Evolutionary conservation across 2,329 filamentous ascomycete genomes (phyloP).

Genomic region (Furcasterigmium furcatum): DNA sequence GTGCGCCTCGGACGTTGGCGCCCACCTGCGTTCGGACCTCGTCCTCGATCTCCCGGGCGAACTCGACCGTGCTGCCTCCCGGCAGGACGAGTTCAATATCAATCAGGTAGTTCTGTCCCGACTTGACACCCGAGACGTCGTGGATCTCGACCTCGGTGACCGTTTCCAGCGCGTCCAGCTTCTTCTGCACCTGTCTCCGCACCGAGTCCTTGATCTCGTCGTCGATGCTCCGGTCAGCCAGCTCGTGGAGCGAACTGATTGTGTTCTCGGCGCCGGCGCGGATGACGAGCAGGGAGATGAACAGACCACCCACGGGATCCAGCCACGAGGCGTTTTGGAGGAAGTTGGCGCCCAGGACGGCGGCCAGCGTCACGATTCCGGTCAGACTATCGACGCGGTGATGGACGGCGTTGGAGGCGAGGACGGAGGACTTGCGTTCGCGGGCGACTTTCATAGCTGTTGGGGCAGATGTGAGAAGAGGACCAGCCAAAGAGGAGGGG

Average conservation of each 20-base stretch:
- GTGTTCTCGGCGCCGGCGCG: slow-evolving; percentile 89
- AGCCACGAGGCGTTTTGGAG: slow-evolving; percentile 85
- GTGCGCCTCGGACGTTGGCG: slow-evolving; percentile 75
- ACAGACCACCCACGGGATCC: slow-evolving; percentile 86
- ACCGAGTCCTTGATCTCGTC: slow-evolving; percentile 75
- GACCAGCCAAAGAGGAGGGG: background rate
- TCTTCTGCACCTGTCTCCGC: slow-evolving; percentile 60
- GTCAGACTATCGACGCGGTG: slow-evolving; percentile 96
- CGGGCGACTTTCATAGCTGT: slow-evolving; percentile 91
- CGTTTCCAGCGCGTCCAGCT: slow-evolving; percentile 50
- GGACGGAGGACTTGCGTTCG: slow-evolving; percentile 90
- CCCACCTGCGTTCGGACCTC: slow-evolving; percentile 70
- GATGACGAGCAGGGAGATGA: slow-evolving; percentile 92
- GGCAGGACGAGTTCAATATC: slow-evolving; percentile 86
- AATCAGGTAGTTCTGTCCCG: slow-evolving; percentile 92
- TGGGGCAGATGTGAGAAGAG: background rate
- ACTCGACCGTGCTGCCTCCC: slow-evolving; percentile 69
- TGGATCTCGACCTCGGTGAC: slow-evolving; percentile 65
- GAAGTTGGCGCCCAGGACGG: slow-evolving; percentile 86
- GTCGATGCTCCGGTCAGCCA: slow-evolving; percentile 89
- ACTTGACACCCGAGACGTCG: slow-evolving; percentile 86
- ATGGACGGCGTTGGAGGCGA: slow-evolving; percentile 94
- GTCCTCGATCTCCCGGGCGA: slow-evolving; percentile 69
- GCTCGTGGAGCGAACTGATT: slow-evolving; percentile 73
- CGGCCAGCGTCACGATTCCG: slow-evolving; percentile 85